Percentiles rank a stretch among this genome's conserved stretches.
Evolutionary conservation across 257 asterid genomes (phyloP).

Genomic region (Nicotiana benthamiana): DNA sequence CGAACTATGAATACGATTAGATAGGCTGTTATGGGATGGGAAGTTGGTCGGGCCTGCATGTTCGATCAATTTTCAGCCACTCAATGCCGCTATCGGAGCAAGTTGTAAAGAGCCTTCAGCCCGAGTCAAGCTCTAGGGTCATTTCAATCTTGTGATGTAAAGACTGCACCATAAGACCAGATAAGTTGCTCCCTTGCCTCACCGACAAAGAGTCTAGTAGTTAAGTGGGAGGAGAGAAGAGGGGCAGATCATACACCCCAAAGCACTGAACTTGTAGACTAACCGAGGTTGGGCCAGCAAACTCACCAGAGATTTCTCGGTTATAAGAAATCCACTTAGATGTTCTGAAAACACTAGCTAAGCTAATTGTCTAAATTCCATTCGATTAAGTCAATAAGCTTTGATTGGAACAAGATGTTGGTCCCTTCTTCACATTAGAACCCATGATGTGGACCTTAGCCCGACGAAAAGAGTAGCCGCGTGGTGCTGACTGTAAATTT

Average conservation of each 20-base stretch:
- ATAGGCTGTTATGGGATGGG: too few relatives aligned
- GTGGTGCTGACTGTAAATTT: not conserved
- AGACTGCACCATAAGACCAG: not conserved
- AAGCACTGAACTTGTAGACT: not conserved
- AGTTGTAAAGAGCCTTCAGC: not conserved
- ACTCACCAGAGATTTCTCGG: not conserved
- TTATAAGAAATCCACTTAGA: not conserved
- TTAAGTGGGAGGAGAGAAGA: not conserved
- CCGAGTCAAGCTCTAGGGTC: not conserved
- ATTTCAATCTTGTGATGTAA: not conserved
- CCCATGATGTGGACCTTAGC: not conserved
- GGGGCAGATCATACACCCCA: not conserved
- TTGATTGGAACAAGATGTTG: not conserved
- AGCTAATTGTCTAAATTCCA: not conserved
- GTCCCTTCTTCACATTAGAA: not conserved
- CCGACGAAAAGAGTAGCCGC: not conserved
- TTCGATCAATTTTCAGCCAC: not conserved
- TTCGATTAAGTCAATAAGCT: not conserved
- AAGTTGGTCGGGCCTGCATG: not conserved
- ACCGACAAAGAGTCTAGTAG: not conserved
- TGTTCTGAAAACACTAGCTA: not conserved
- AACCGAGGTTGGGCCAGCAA: not conserved
- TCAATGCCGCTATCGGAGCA: not conserved
- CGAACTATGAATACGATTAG: too few relatives aligned
- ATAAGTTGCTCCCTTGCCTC: not conserved